A percentile compares a stretch with the other conserved stretches of the same genome.
Conservation (phyloP, 306 rosid genomes). For the Trichosanthes cucumerina region DNA sequence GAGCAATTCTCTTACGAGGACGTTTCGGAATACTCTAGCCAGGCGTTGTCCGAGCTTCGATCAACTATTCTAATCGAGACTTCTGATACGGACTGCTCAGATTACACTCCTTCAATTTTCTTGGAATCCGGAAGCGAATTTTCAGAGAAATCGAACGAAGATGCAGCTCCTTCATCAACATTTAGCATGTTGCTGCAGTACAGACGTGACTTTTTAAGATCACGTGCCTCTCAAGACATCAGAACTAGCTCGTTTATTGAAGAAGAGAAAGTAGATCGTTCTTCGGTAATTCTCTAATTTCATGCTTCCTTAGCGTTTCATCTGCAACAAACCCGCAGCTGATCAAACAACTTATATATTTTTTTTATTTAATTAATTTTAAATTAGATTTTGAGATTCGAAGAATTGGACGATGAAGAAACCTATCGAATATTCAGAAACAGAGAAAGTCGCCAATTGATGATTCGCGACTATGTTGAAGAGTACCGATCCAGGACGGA, state of each 20-base stretch:
- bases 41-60: conserved; percentile 38
- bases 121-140: conserved; percentile 78
- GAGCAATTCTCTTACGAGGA: conserved; percentile 52
- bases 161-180: conserved; percentile 52
- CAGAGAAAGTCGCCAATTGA: conserved; percentile 49
- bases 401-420: conserved; percentile 59
- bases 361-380: neutral
- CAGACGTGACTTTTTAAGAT: conserved; percentile 37
- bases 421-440: conserved; percentile 54
- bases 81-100: conserved; percentile 45
- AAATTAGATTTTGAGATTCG: conserved; percentile 39
- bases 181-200: conserved; percentile 41
- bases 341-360: neutral
- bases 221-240: conserved; percentile 15
- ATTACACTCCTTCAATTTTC: conserved; percentile 47
- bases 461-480: conserved; percentile 35
- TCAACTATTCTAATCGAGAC: conserved; percentile 38
- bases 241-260: conserved; percentile 12
- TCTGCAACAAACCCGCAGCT: neutral
- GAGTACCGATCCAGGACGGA: conserved; percentile 40
- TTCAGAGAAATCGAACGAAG: conserved; percentile 56
- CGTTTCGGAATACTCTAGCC: conserved; percentile 40
- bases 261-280: conserved; percentile 27
- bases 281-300: conserved; percentile 25
- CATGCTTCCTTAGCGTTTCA: neutral